These are phyloP conservation scores for Tarenaya hassleriana DNA, from an alignment of 345 rosid genomes.

Conservation along the genomic window DNA sequence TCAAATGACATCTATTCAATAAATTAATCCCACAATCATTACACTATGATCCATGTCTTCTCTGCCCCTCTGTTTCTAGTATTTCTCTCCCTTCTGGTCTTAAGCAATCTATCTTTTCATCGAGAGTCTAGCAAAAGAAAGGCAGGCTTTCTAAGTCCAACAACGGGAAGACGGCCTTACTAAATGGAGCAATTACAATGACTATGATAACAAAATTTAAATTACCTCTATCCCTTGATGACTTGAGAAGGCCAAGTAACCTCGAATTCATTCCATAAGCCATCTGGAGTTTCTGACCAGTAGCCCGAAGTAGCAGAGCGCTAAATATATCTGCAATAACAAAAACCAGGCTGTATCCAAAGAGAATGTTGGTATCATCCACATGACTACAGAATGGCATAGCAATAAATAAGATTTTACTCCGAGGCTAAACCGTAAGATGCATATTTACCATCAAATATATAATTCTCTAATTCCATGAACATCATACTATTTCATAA, in stretches of 20 bases:
- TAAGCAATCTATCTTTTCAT: neutral
- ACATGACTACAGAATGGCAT: neutral
- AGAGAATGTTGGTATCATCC: conserved; percentile 29
- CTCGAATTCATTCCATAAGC: conserved; percentile 47
- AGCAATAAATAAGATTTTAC: too few relatives aligned
- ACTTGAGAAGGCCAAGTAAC: conserved; percentile 37
- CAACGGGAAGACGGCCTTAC: neutral
- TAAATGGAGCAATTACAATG: too few relatives aligned
- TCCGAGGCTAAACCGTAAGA: too few relatives aligned
- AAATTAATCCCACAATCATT: too few relatives aligned
- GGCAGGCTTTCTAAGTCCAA: neutral
- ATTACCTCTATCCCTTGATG: conserved; percentile 46
- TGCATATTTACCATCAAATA: too few relatives aligned
- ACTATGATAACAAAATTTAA: too few relatives aligned
- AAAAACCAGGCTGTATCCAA: conserved; percentile 78
- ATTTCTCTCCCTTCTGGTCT: too few relatives aligned
- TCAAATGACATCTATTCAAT: too few relatives aligned
- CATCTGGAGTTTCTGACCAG: conserved; percentile 52
- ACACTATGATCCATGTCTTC: too few relatives aligned
- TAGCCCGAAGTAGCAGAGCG: conserved; percentile 72
- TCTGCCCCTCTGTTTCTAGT: too few relatives aligned
- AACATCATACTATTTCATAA: too few relatives aligned
- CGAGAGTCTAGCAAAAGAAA: neutral
- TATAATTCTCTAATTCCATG: too few relatives aligned
- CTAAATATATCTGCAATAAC: conserved; percentile 74